Percentiles rank a stretch among this genome's conserved stretches.
Evolutionary conservation across 257 asterid species (phyloP).

Genomic region (Solanum neorickii): DNA sequence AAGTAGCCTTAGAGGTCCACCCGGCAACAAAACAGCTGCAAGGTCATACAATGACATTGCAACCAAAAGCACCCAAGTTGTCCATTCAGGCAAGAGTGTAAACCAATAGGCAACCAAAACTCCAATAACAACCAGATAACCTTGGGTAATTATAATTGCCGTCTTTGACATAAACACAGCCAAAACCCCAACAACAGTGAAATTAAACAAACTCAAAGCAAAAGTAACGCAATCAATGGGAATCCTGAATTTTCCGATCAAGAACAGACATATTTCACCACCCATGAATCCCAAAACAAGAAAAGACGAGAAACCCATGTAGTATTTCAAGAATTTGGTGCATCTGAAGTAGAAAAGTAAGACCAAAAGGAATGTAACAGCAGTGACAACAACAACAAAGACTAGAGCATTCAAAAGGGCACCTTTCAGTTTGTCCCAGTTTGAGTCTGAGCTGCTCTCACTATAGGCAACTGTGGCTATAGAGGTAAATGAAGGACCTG

Average conservation of each 20-base stretch:
- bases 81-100: slow-evolving; percentile 95
- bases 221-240: slow-evolving; percentile 72
- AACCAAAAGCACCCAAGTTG: slow-evolving; percentile 89
- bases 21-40: slow-evolving; percentile 93
- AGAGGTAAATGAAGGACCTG: slow-evolving; percentile 28
- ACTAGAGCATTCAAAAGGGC: slow-evolving; percentile 85
- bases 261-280: slow-evolving; percentile 56
- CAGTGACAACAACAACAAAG: slow-evolving; percentile 72
- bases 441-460: slow-evolving; percentile 68
- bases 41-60: slow-evolving; percentile 96
- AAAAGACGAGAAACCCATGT: slow-evolving; percentile 90
- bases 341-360: slow-evolving; percentile 83
- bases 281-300: slow-evolving; percentile 88
- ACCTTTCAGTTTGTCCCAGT: slow-evolving; percentile 89
- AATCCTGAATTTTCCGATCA: slow-evolving; percentile 41
- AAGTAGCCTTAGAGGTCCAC: slow-evolving; percentile 85
- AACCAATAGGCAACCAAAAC: slow-evolving; percentile 94
- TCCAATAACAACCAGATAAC: slow-evolving; percentile 79
- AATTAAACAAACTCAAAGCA: slow-evolving; percentile 52
- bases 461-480: slow-evolving; percentile 75
- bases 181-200: slow-evolving; percentile 68
- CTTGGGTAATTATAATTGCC: slow-evolving; percentile 64
- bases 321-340: slow-evolving; percentile 89
- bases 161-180: slow-evolving; percentile 68
- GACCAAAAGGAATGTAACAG: slow-evolving; percentile 69